A percentile compares a stretch with the other conserved stretches of the same genome.
Evolutionary conservation across 768 basidiomycete species (phyloP).

Genomic region (Tulasnella sp.): DNA sequence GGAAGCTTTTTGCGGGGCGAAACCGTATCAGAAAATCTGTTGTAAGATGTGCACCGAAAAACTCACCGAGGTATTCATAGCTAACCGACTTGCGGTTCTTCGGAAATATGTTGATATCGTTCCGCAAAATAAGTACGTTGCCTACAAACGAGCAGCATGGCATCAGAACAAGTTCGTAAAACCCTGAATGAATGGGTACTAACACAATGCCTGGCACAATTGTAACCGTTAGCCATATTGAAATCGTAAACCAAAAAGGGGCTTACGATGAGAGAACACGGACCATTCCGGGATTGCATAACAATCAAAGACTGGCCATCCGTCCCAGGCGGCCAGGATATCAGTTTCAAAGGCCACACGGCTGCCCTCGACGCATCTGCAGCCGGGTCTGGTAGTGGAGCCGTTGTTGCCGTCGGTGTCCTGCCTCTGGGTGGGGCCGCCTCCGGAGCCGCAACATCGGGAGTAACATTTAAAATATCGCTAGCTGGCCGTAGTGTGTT

Average conservation of each 20-base stretch:
- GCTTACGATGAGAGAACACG: constrained; percentile 69
- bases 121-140: constrained; percentile 82
- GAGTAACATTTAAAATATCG: no score
- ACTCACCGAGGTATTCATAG: constrained; percentile 53
- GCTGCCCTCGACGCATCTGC: constrained; percentile 1
- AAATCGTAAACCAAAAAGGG: constrained; percentile 48
- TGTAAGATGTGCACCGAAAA: not conserved
- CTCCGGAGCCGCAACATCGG: no score
- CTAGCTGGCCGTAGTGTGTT: no score
- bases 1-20: constrained; percentile 34
- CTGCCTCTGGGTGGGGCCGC: no score
- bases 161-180: not conserved
- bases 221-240: not conserved
- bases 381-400: not conserved
- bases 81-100: constrained; percentile 54
- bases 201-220: not conserved
- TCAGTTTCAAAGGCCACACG: constrained; percentile 39
- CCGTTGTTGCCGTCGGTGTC: no score
- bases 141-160: constrained; percentile 33
- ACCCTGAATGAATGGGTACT: not conserved
- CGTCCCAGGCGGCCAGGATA: constrained; percentile 32
- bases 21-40: not conserved
- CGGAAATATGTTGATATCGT: constrained; percentile 61
- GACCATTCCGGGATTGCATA: constrained; percentile 34
- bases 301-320: constrained; percentile 76